Evolutionary conservation across 306 rosid species (phyloP), one percentile per base, ranked within the genome.

Genomic region (Sesbania bispinosa): DNA sequence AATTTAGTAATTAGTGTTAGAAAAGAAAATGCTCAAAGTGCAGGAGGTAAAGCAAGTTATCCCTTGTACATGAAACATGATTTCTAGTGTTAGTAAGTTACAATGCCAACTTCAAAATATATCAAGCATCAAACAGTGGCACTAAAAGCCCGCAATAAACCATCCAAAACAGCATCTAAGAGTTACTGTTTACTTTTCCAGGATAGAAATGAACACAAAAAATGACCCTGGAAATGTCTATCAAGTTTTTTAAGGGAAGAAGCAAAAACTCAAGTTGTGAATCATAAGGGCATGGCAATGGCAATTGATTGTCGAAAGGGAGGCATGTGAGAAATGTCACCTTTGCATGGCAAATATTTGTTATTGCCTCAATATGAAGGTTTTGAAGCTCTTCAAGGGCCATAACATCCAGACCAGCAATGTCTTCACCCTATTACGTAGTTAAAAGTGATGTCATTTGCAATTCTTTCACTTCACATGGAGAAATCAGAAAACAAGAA

Each of bases 301-400:
- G 10, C 50, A 27, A 69, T 6, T 51, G 61, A 19, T 11, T 53
- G 4, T 20, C 39, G 27, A 62, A 47, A 52, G 46, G 13, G 38
- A 68, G 57, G 15, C 9, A 54, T 9, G 53, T 32, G n/a, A 53
- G 69, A 41, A 42, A 36, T 69, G 71, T 81, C 66, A 89, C 96
- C 90, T 89, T 89, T 38, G 85, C 89, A 2, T 80, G 96, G 81
- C 87, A 83, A 72, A 89, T 89, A 77, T 82, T 89, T 38, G 95
- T 86, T 75, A 88, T 84, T 60, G 96, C 92, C 57, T 84, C 89
- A 51, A 89, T 87, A 59, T 89, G 92, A 78, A 89, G 85, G 80
- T 83, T 87, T 79, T 87, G 96, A 54, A 89, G 83, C 76, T 87
- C 89, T 78, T 85, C 96, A 75, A 89, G 90, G 76, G 90, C 68